Evolutionary conservation across 2,329 filamentous ascomycete species (phyloP).

Genomic region (Hymenoscyphus fraxineus): DNA sequence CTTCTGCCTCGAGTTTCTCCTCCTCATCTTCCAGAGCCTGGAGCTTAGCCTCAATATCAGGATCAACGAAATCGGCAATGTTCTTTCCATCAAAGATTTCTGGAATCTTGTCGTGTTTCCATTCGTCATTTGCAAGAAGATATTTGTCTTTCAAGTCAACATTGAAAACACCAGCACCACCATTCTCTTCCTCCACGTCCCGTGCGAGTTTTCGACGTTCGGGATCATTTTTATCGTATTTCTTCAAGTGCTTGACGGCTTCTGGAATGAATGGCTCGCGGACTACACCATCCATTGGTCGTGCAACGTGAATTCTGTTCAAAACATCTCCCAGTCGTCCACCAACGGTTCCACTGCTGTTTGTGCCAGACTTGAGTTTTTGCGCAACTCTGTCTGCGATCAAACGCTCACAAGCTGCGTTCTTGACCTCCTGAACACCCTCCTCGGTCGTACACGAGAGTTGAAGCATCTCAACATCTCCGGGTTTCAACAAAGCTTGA

Average conservation of each 20-base stretch:
- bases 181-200: constrained; percentile 87
- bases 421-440: constrained; percentile 91
- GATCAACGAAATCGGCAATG: constrained; percentile 94
- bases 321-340: constrained; percentile 86
- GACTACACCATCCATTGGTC: constrained; percentile 75
- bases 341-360: constrained; percentile 68
- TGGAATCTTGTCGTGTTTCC: constrained; percentile 95
- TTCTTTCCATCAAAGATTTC: constrained; percentile 95
- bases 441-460: constrained; percentile 94
- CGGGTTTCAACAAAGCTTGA: constrained; percentile 74
- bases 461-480: constrained; percentile 89
- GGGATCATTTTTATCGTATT: constrained; percentile 89
- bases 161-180: constrained; percentile 93
- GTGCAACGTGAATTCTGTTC: constrained; percentile 93
- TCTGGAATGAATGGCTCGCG: constrained; percentile 88
- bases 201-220: constrained; percentile 75
- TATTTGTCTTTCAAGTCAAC: constrained; percentile 89
- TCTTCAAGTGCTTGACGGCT: constrained; percentile 72
- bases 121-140: constrained; percentile 79
- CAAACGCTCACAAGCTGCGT: constrained; percentile 86
- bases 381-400: constrained; percentile 91
- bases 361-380: constrained; percentile 91
- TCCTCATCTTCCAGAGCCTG: constrained; percentile 92
- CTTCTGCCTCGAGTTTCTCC: constrained; percentile 84
- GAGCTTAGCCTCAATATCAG: constrained; percentile 92